Evolutionary conservation across 768 basidiomycete genomes (phyloP), one percentile per base, ranked within the genome.

Genomic region (Clitopilus passeckerianus): DNA sequence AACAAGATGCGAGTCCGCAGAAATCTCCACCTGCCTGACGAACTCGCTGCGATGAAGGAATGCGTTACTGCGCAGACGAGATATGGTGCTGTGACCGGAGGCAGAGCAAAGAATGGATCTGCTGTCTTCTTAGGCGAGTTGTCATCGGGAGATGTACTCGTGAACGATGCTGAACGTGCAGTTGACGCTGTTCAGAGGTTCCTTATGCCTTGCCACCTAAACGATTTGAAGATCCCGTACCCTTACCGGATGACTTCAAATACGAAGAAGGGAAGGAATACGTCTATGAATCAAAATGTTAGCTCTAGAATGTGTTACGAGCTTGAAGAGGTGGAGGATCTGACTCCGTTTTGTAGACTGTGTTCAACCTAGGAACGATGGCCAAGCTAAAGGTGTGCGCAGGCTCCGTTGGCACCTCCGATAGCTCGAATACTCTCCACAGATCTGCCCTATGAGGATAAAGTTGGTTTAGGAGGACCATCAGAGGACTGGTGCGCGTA

Each of bases 151-250:
- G 1, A 34, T 12, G 33, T 60, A 33, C 55, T 23, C 33, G 24
- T 34, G 14, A 18, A 27, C 12, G 57, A 57, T 54, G 37, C 34
- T 33, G 37, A 55, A 15, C n/a, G 10, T 54, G 33, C 27, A 30
- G n/a, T 22, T 44, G 30, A 43, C 27, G 33, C 54, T 7, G 23
- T 30, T 34, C 58, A 91, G 89, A 92, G 74, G 74, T 92, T 56
- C 88, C 89, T 5, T 92, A 87, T 66, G 89, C 86, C 1, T 69
- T 87, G 15, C 82, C 87, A 27, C 87, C 88, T 0, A 70, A 66
- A 14, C 78, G 89, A 23, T 91, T 90, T 64, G 72, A 84, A 54
- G 85, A 91, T 65, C 85, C 89, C 3, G 65, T 77, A 23, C 75
- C 82, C 0, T 71, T 91, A 4, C 85, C 89, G 1, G 55, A 72